A percentile compares a stretch with the other conserved stretches of the same genome.
Conservation (phyloP, 1,284 basidiomycete genomes). For the Marasmius sp. region DNA sequence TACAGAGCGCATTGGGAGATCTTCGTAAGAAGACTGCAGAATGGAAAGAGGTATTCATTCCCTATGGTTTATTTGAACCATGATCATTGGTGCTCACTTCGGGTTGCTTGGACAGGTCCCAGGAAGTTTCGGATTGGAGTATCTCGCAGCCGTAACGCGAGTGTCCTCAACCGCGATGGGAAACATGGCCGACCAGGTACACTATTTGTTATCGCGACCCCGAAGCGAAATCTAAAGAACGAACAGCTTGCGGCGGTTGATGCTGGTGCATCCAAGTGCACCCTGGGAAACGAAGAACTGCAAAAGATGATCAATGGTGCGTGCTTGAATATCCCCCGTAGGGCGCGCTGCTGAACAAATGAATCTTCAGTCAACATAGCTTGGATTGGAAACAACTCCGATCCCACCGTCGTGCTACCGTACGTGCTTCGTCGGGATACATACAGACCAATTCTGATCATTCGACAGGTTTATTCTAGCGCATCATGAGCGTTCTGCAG, state of each 20-base stretch:
- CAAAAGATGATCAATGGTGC: conserved; percentile 22
- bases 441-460: too few relatives aligned
- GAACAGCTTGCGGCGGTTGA: background rate
- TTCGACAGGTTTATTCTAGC: conserved; percentile 24
- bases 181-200: too few relatives aligned
- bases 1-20: conserved; percentile 2
- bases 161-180: too few relatives aligned
- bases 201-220: too few relatives aligned
- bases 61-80: too few relatives aligned
- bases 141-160: too few relatives aligned
- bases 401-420: conserved; percentile 26
- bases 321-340: background rate
- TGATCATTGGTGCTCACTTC: too few relatives aligned
- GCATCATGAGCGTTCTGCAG: conserved; percentile 24
- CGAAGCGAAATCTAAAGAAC: background rate
- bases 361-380: conserved; percentile 21
- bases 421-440: conserved; percentile 7
- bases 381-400: conserved; percentile 25
- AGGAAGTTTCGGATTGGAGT: too few relatives aligned
- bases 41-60: conserved; percentile 19
- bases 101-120: too few relatives aligned
- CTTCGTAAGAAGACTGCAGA: conserved; percentile 10
- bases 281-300: conserved; percentile 19
- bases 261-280: background rate
- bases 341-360: background rate